Conservation (phyloP, 2,329 filamentous ascomycete genomes). For the Rosellinia necatrix region DNA sequence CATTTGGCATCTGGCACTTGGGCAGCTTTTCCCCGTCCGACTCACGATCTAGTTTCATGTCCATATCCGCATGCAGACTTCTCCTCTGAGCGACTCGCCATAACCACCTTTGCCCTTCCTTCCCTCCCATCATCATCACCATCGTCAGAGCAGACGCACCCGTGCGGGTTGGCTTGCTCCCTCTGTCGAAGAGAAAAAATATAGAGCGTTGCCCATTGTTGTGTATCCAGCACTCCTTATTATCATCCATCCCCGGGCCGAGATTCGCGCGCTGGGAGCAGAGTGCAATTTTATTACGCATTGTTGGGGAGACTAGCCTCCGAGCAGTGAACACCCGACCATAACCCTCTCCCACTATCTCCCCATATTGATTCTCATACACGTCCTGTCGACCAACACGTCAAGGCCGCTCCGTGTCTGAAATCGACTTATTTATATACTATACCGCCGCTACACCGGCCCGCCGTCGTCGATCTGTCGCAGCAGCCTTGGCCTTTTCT, state of each 20-base stretch:
- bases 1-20: constrained; percentile 34
- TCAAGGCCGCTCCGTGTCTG: constrained; percentile 27
- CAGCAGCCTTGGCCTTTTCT: constrained; percentile 8
- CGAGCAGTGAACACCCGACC: constrained; percentile 22
- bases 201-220: constrained; percentile 7
- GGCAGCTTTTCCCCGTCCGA: constrained; percentile 31
- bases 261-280: constrained; percentile 22
- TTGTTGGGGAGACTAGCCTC: constrained; percentile 33
- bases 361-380: constrained; percentile 35
- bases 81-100: constrained; percentile 23
- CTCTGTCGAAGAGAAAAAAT: constrained; percentile 2
- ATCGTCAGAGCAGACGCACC: constrained; percentile 13
- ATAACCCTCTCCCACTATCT: constrained; percentile 29
- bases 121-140: too few species aligned
- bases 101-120: constrained; percentile 23
- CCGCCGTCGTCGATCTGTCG: constrained; percentile 13
- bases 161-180: constrained; percentile 14
- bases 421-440: constrained; percentile 34
- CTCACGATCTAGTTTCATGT: constrained; percentile 33
- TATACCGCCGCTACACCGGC: constrained; percentile 27
- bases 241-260: constrained; percentile 7
- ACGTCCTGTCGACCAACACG: constrained; percentile 30
- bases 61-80: constrained; percentile 30
- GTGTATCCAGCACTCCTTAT: background rate
- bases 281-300: constrained; percentile 36